Base-by-base conservation (phyloP, 352 stramenopile genomes). In the Pythium sukuiense region DNA sequence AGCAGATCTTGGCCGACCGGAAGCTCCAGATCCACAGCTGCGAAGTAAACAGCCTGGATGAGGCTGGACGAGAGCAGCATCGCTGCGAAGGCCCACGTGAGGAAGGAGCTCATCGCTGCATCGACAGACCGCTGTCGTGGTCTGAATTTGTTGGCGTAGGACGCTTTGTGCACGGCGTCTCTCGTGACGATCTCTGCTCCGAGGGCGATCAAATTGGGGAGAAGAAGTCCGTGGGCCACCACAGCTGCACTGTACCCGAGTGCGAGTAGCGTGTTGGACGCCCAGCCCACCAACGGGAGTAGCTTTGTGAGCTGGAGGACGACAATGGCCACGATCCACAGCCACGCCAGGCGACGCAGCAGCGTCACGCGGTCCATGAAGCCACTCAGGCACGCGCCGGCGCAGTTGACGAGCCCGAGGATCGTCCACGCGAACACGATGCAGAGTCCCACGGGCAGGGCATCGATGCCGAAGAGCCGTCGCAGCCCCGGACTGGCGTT, bases 11-110 rank as follows among this genome's bases (percentile, higher is more conserved):
- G 32, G 11, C 26, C 53, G 27, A 37, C 16, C 27, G 24, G 6
- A 6, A 59, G 30, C 24, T 71, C 58, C 4, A 85, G 39, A 45
- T 86, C 55, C 3, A 85, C 76, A 6, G 78, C 35, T 30, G 84
- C 61, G 37, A 90, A 88, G 59, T 84, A 92, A 56, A 79, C 86
- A 1, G 73, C 69, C 59, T 92, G 83, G 5, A 87, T 63, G 33
- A 82, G 48, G 1, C 69, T 76, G 24, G 76, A 85, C 0, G 78
- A 80, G 0, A 68, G 64, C 39, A 87, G 57, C 16, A 71, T 69
- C 0, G 76, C 73, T n/a, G 65, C 77, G 64, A 88, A 88, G 24
- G 73, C 83, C 13, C 67, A 68, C n/a, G 71, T 83, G 20, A 80
- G 65, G 48, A 72, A 79, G 3, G 58, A 26, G 14, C 58, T 29